phyloP scores from a whole-genome alignment of 2,329 filamentous ascomycete genomes.

The Venturia carpophila region DNA sequence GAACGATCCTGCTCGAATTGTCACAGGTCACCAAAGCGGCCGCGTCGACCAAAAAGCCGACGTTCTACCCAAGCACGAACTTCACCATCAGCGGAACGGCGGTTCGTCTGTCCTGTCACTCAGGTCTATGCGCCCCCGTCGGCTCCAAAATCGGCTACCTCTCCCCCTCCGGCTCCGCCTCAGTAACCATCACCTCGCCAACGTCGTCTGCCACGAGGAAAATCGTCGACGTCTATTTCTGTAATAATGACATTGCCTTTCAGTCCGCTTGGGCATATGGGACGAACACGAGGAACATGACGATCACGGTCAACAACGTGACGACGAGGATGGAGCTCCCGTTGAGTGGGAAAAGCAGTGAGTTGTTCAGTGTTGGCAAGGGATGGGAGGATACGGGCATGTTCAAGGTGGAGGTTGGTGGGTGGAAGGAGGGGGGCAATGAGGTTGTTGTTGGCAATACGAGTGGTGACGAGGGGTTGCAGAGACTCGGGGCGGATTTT shows the following conservation, averaged over 20 bases:
- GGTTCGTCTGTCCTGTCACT: not conserved
- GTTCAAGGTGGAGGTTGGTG: not conserved
- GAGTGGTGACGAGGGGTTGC: not conserved
- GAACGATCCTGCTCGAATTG: not conserved
- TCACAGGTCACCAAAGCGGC: not conserved
- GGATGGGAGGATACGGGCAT: not conserved
- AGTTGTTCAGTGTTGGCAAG: not conserved
- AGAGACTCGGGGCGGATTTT: not conserved
- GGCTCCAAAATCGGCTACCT: not conserved
- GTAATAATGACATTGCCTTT: not conserved
- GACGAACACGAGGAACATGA: not conserved
- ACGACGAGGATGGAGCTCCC: not conserved
- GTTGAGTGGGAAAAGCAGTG: not conserved
- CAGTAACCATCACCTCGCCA: not conserved
- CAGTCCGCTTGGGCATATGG: not conserved
- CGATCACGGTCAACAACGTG: not conserved
- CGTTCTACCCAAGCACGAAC: not conserved
- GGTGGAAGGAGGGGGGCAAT: not conserved
- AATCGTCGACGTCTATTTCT: not conserved
- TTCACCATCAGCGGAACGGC: not conserved
- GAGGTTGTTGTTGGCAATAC: not conserved
- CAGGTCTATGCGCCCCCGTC: not conserved
- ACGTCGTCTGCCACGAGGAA: not conserved
- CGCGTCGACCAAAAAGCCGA: not conserved
- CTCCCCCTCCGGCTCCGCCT: not conserved